A percentile compares a stretch with the other conserved stretches of the same genome.
Evolutionary conservation across 805 yeast genomes (phyloP).

Genomic region (Saccharomyces kudriavzevii): DNA sequence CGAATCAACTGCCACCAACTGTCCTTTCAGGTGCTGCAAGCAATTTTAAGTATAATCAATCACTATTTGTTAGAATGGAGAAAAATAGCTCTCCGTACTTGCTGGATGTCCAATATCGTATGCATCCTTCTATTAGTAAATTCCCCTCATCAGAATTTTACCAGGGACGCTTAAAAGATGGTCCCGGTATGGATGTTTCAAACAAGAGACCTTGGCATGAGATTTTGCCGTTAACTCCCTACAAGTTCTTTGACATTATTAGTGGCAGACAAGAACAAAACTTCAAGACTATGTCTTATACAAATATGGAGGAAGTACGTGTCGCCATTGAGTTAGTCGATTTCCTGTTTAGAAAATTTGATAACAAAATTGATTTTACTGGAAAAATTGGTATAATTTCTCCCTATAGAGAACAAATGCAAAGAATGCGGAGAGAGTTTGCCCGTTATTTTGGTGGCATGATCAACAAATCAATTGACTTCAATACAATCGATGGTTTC

Average conservation of each 20-base stretch:
- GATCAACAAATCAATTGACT: constrained; percentile 63
- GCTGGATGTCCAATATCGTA: constrained; percentile 88
- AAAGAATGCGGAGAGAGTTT: constrained; percentile 50
- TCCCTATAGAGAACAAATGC: constrained; percentile 86
- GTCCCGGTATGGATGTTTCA: constrained; percentile 54
- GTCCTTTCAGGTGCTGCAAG: constrained; percentile 87
- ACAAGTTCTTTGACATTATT: constrained; percentile 63
- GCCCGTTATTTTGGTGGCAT: constrained; percentile 49
- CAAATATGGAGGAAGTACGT: constrained; percentile 61
- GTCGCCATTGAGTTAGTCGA: constrained; percentile 63
- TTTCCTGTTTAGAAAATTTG: constrained; percentile 41
- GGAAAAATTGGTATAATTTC: constrained; percentile 86
- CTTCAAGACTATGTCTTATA: constrained; percentile 57
- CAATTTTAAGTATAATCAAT: constrained; percentile 71
- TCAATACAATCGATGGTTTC: constrained; percentile 94
- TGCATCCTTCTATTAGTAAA: constrained; percentile 86
- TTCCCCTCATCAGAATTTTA: constrained; percentile 88
- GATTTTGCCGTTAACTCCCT: constrained; percentile 53
- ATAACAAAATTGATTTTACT: constrained; percentile 41
- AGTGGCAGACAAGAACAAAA: constrained; percentile 62
- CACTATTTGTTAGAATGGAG: constrained; percentile 90
- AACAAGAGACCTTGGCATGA: constrained; percentile 74
- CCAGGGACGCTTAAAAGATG: constrained; percentile 63
- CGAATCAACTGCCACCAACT: constrained; percentile 95
- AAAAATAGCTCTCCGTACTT: constrained; percentile 52